Evolutionary conservation across 129 eudicot species (phyloP), one percentile per base, ranked within the genome.

Genomic region (Artemisia argyi): DNA sequence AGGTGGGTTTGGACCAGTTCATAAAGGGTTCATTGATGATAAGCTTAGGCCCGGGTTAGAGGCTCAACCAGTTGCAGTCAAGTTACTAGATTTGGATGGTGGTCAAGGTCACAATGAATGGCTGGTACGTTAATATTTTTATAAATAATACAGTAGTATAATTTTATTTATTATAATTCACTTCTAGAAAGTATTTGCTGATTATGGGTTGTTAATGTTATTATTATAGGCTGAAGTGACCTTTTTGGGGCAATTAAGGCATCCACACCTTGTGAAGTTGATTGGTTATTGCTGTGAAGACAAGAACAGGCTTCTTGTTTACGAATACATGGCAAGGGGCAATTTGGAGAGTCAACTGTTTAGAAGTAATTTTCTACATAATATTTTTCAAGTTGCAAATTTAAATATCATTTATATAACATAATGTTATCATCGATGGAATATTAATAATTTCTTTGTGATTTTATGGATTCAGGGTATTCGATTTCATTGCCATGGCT

Each of bases 201-300:
- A 74, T 39, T 9, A 15, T 54, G 47, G 13, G 58, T 3, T 46
- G 15, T 7, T 49, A 2, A 20, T 11, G n/a, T 11, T 47, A 35
- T 18, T n/a, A 61, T 35, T 66, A 19, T 65, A 92, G 98, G 81
- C 96, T 49, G 98, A 92, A 81, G 95, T 92, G 46, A 87, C 91
- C 4, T 86, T 89, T 60, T 85, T 92, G 51, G 98, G 98, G 61
- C 98, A 92, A 79, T 63, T 92, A 81, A 87, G 90, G 86, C 98
- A 92, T 76, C 96, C 96, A n/a, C 87, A 89, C 74, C 86, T 92
- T 16, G 96, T 92, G 77, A 92, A 92, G 88, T 75, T 92, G 75
- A 83, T 92, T 66, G 98, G 98, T 2, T 92, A 92, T 77, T 92
- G 98, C 49, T 92, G 95, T 55, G 98, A 92, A 72, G 91, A 92